phyloP scores from a whole-genome alignment of 179 eudicot species.

The Spergularia azorica region DNA sequence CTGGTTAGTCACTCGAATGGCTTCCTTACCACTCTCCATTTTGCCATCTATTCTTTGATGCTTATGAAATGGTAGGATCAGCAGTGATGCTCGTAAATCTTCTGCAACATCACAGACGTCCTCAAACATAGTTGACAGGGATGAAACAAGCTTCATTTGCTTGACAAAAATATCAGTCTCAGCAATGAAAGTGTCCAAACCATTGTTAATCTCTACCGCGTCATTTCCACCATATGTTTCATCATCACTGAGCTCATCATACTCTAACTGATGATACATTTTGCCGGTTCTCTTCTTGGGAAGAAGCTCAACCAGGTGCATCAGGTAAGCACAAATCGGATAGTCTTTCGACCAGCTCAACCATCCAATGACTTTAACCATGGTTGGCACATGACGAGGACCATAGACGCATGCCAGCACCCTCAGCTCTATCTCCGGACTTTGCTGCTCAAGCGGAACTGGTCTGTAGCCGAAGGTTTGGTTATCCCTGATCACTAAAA shows the following conservation, averaged over 20 bases:
- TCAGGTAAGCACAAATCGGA: slow-evolving; percentile 69
- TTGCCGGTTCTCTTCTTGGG: slow-evolving; percentile 52
- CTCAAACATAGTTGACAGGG: slow-evolving; percentile 47
- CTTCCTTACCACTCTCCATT: slow-evolving; percentile 76
- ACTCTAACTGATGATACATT: slow-evolving; percentile 75
- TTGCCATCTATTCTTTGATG: slow-evolving; percentile 87
- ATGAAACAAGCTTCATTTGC: slow-evolving; percentile 66
- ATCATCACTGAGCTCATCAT: slow-evolving; percentile 88
- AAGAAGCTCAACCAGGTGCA: slow-evolving; percentile 82
- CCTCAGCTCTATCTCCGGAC: slow-evolving; percentile 74
- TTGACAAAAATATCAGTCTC: slow-evolving; percentile 64
- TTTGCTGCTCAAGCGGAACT: slow-evolving; percentile 57
- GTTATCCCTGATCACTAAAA: slow-evolving; percentile 50
- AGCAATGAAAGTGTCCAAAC: slow-evolving; percentile 55
- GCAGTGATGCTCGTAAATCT: slow-evolving; percentile 68
- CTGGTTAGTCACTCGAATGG: slow-evolving; percentile 72
- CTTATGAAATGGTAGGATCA: slow-evolving; percentile 86
- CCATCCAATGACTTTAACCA: slow-evolving; percentile 66
- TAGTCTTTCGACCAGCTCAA: slow-evolving; percentile 56
- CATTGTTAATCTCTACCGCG: slow-evolving; percentile 71
- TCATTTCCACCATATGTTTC: slow-evolving; percentile 87
- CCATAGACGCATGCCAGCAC: slow-evolving; percentile 79
- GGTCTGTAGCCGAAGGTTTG: slow-evolving; percentile 53
- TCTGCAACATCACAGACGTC: slow-evolving; percentile 75
- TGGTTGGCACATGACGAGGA: slow-evolving; percentile 76